These are phyloP conservation scores for Prunus campanulata DNA, from an alignment of 306 rosid species.

Conservation along the genomic window DNA sequence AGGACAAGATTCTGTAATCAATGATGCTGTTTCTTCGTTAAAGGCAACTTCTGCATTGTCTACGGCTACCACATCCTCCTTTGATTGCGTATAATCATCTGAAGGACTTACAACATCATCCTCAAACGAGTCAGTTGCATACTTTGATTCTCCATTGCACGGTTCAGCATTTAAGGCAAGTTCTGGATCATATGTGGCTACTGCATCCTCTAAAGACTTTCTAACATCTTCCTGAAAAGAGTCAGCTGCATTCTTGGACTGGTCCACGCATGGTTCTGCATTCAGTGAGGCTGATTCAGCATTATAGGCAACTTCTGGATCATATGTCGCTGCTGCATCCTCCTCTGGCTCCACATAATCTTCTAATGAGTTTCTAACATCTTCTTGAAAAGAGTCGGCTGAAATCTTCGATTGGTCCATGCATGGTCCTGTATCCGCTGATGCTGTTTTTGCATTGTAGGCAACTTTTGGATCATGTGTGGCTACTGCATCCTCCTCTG, in stretches of 20 bases:
- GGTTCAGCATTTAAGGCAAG: slow-evolving; percentile 21
- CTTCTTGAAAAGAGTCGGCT: slow-evolving; percentile 16
- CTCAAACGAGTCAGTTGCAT: slow-evolving; percentile 12
- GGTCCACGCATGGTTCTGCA: slow-evolving; percentile 24
- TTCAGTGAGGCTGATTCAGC: slow-evolving; percentile 22
- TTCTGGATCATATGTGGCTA: slow-evolving; percentile 5
- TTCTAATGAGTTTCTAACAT: slow-evolving; percentile 14
- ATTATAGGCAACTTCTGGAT: slow-evolving; percentile 16
- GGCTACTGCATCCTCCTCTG: slow-evolving; percentile 25
- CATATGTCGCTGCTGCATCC: slow-evolving; percentile 17
- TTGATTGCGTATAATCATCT: neutral
- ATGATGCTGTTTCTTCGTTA: slow-evolving; percentile 24
- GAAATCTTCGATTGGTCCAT: slow-evolving; percentile 20
- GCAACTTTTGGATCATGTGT: slow-evolving; percentile 26
- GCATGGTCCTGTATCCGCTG: slow-evolving; percentile 19
- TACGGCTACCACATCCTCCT: slow-evolving; percentile 24
- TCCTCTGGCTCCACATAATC: slow-evolving; percentile 19
- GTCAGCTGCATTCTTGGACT: slow-evolving; percentile 12
- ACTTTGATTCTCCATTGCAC: neutral
- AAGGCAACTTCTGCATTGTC: slow-evolving; percentile 23
- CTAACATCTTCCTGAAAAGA: slow-evolving; percentile 21
- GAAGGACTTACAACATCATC: slow-evolving; percentile 25
- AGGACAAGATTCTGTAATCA: slow-evolving; percentile 20
- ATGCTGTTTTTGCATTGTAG: slow-evolving; percentile 18
- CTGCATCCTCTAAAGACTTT: slow-evolving; percentile 8